Percentiles rank a stretch among this genome's conserved stretches.
These are phyloP conservation scores for Chaetomium cochliodes DNA, from an alignment of 495 filamentous ascomycete genomes.

Conservation along the genomic window DNA sequence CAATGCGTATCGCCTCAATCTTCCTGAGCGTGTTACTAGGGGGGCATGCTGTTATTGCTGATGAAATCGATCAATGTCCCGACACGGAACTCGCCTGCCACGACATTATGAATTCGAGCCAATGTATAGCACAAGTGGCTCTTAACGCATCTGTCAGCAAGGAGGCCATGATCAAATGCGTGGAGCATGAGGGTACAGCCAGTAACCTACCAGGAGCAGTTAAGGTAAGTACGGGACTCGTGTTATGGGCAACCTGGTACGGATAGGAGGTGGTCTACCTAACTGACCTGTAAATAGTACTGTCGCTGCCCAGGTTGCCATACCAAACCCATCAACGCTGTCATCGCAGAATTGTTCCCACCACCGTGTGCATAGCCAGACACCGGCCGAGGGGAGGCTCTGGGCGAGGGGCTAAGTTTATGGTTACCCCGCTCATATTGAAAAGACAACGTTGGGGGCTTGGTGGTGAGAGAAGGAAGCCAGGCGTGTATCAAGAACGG, in stretches of 20 bases:
- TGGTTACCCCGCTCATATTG: no score
- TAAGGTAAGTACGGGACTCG: background rate
- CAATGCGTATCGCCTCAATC: background rate
- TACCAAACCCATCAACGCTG: background rate
- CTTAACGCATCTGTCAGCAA: background rate
- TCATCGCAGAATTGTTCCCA: background rate
- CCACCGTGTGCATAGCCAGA: background rate
- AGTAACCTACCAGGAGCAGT: slow-evolving; percentile 4
- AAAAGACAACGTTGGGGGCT: no score
- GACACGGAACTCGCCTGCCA: background rate
- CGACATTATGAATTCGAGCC: slow-evolving; percentile 7
- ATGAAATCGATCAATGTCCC: background rate
- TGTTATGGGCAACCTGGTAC: no score
- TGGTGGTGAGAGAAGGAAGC: no score
- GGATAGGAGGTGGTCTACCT: no score
- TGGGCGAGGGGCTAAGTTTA: no score
- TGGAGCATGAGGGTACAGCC: slow-evolving; percentile 4
- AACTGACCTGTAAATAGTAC: background rate
- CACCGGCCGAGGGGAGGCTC: no score
- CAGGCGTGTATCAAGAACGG: no score
- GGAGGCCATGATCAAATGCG: slow-evolving; percentile 3
- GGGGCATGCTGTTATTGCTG: background rate
- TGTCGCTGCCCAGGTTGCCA: slow-evolving; percentile 4
- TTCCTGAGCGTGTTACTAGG: background rate
- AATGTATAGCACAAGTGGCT: background rate